Percentiles rank a stretch among this genome's conserved stretches.
These are phyloP conservation scores for Sugiyamaella castrensis DNA, from an alignment of 1,139 yeast species.

Conservation along the genomic window DNA sequence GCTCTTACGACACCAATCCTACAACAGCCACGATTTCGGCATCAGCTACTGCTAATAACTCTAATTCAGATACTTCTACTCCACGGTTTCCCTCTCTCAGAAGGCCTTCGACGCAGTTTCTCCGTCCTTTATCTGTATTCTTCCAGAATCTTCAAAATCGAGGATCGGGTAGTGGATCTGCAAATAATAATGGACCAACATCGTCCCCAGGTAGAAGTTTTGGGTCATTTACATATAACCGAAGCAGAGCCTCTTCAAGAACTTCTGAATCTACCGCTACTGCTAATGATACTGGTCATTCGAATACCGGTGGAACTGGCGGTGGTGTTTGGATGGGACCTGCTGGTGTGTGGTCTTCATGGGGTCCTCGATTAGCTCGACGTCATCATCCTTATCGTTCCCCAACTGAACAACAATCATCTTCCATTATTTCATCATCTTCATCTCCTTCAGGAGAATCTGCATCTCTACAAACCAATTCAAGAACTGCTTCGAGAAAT, in stretches of 20 bases:
- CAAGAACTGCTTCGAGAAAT: conserved; percentile 7
- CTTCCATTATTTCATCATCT: background rate
- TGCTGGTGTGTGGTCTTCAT: conserved; percentile 5
- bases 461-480: background rate
- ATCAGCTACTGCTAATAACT: background rate
- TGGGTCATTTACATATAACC: too few species aligned
- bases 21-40: too few species aligned
- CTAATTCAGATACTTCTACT: background rate
- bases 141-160: conserved; percentile 7
- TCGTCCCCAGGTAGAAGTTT: too few species aligned
- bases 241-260: background rate
- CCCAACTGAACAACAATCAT: conserved; percentile 1
- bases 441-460: conserved; percentile 2
- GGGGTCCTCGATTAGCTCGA: conserved; percentile 12
- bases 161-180: too few species aligned
- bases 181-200: background rate
- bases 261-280: background rate
- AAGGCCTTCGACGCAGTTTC: conserved; percentile 4
- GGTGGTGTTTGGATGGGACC: conserved; percentile 14
- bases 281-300: background rate
- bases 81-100: background rate
- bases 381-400: conserved; percentile 26
- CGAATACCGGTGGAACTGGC: conserved; percentile 11
- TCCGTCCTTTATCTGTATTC: conserved; percentile 10
- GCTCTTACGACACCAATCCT: background rate